A percentile compares a stretch with the other conserved stretches of the same genome.
phyloP scores from a whole-genome alignment of 768 basidiomycete species.

The Russula griseocarnosa region DNA sequence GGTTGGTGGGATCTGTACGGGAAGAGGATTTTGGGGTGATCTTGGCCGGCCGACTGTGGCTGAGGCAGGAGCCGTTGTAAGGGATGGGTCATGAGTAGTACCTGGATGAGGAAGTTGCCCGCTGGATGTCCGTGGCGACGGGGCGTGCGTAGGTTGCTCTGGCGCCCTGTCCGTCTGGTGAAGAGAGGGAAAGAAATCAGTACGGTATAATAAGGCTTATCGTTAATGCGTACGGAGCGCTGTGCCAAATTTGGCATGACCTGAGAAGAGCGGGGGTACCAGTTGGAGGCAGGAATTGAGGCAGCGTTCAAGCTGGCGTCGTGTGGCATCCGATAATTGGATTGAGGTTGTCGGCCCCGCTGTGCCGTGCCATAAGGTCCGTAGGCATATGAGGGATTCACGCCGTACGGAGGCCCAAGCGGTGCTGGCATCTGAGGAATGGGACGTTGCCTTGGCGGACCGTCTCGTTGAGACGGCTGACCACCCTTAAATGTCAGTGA shows the following conservation, averaged over 20 bases:
- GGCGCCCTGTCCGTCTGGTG: background rate
- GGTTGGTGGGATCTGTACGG: too few relatives aligned
- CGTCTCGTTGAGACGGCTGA: background rate
- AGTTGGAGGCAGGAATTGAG: background rate
- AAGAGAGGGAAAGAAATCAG: background rate
- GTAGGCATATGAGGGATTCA: background rate
- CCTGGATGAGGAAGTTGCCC: slow-evolving; percentile 1
- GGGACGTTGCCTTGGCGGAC: slow-evolving; percentile 16
- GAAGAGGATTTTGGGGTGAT: too few relatives aligned
- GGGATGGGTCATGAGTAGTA: background rate
- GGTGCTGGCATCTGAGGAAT: slow-evolving; percentile 22
- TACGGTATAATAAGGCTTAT: too few relatives aligned
- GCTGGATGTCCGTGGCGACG: background rate
- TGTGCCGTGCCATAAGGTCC: background rate
- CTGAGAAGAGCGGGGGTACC: background rate
- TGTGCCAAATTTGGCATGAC: background rate
- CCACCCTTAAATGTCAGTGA: slow-evolving; percentile 1
- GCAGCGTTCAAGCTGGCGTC: background rate
- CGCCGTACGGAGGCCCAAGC: background rate
- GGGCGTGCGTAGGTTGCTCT: background rate
- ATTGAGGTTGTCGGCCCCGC: slow-evolving; percentile 5
- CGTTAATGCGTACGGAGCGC: slow-evolving; percentile 10
- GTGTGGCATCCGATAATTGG: background rate
- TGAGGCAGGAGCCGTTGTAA: background rate
- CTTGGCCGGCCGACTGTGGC: too few relatives aligned